Evolutionary conservation across 257 asterid species (phyloP).

Genomic region (Salvia miltiorrhiza): DNA sequence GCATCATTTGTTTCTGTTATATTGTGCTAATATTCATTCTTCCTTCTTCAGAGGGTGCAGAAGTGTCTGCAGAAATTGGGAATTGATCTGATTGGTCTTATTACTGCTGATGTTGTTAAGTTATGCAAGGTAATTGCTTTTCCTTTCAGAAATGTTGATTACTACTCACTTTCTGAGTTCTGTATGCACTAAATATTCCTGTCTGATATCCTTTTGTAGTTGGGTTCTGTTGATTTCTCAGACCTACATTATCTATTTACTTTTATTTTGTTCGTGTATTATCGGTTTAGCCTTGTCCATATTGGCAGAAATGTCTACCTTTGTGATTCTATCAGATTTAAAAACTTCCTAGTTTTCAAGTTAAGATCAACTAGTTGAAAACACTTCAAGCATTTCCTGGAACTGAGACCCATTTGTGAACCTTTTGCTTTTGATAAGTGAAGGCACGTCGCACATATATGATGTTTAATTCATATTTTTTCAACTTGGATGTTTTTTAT

Average conservation of each 20-base stretch:
- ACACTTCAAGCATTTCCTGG: neutral
- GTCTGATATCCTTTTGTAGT: neutral
- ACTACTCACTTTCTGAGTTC: neutral
- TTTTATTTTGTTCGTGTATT: neutral
- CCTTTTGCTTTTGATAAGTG: constrained; percentile 5
- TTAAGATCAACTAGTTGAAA: neutral
- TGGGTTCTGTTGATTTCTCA: neutral
- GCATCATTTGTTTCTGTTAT: neutral
- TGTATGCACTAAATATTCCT: neutral
- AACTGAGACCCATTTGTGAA: constrained; percentile 1
- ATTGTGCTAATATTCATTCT: constrained; percentile 20
- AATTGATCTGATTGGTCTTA: constrained; percentile 58
- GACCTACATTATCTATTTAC: neutral
- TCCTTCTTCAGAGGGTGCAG: constrained; percentile 75
- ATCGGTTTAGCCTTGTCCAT: neutral
- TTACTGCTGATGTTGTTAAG: constrained; percentile 53
- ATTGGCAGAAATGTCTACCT: neutral
- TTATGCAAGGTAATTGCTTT: constrained; percentile 69
- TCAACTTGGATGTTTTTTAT: neutral
- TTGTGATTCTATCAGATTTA: neutral
- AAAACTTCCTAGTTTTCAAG: neutral
- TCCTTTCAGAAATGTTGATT: constrained; percentile 2
- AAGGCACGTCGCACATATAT: constrained; percentile 12
- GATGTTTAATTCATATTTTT: constrained; percentile 3
- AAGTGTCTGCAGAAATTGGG: constrained; percentile 69